Base-by-base conservation (phyloP, 768 basidiomycete species). In the Suillus occidentalis region DNA sequence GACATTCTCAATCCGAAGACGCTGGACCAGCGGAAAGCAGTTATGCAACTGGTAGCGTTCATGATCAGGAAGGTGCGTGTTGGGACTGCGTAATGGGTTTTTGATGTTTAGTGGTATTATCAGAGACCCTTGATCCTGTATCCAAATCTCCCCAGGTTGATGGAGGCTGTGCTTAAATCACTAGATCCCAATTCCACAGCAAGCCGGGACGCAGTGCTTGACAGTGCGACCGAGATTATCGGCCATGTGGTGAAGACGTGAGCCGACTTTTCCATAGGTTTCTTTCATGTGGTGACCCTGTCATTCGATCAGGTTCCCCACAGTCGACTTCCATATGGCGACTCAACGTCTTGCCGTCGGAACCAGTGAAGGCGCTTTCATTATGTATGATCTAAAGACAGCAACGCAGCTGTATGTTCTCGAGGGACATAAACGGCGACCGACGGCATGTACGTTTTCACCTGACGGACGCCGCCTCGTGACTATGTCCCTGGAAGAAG, bases 361-460 rank as follows among this genome's bases (percentile, higher is more conserved):
- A 1, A 97, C 96, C 0, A 88, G 86, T 63, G 97, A 99, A 78
- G 97, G 97, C 0, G 95, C 95, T 0, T 88, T 95, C 61, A 84
- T 94, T 64, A 95, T 97, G 89, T 99, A 97, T 72, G 97, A 99
- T 73, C 84, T 99, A 61, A 97, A 98, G 77, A 95, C 95, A 0
- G 96, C 95, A 0, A 98, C 92, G 1, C 87, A 97, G 13, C 81
- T 99, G 16, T 99, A 98, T 72, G 92, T 99, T 0, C 86, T 99
- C 13, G 96, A 99, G 70, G 90, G 94, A 0, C 96, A 98, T 79
- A 88, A 87, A 73, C 89, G 89, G 71, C 81, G 84, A 1, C 86
- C 95, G 12, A 85, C 92, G 0, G 94, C 94, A 0, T 90, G 93
- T 67, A 92, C 89, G 64, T 99, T 97, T 75, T 97, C 95, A 9